Percentiles rank a stretch among this genome's conserved stretches.
These are phyloP conservation scores for Starmerella floricola DNA, from an alignment of 805 yeast genomes.

Conservation along the genomic window DNA sequence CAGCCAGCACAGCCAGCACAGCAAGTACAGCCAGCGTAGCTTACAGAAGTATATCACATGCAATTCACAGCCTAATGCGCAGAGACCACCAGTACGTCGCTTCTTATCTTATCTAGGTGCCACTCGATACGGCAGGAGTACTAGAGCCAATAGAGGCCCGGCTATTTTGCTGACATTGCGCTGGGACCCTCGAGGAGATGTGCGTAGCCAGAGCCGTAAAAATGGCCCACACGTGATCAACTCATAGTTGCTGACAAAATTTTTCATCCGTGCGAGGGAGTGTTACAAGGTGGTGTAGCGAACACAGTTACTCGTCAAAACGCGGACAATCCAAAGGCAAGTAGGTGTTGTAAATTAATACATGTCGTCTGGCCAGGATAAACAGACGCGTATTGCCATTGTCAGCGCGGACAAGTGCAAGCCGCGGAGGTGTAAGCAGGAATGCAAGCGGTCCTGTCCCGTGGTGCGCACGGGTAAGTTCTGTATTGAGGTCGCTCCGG, in stretches of 20 bases:
- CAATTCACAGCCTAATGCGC: too few species aligned
- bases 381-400: conserved; percentile 66
- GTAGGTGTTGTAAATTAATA: neutral
- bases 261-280: conserved; percentile 10
- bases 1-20: too few species aligned
- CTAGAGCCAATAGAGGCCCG: too few species aligned
- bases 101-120: too few species aligned
- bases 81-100: too few species aligned
- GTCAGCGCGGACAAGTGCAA: conserved; percentile 90
- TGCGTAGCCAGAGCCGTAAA: too few species aligned
- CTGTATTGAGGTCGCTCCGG: conserved; percentile 91
- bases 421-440: conserved; percentile 97
- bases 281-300: neutral
- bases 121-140: too few species aligned
- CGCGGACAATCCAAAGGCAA: neutral
- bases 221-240: conserved; percentile 6
- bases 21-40: too few species aligned
- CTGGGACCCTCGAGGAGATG: neutral
- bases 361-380: conserved; percentile 13
- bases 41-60: too few species aligned
- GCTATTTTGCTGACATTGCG: conserved; percentile 3
- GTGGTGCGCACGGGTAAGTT: conserved; percentile 95
- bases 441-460: conserved; percentile 93
- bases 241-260: conserved; percentile 14
- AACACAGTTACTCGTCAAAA: neutral